Percentiles rank a stretch among this genome's conserved stretches.
Evolutionary conservation across 495 filamentous ascomycete species (phyloP).

Genomic region (Physcia stellaris): DNA sequence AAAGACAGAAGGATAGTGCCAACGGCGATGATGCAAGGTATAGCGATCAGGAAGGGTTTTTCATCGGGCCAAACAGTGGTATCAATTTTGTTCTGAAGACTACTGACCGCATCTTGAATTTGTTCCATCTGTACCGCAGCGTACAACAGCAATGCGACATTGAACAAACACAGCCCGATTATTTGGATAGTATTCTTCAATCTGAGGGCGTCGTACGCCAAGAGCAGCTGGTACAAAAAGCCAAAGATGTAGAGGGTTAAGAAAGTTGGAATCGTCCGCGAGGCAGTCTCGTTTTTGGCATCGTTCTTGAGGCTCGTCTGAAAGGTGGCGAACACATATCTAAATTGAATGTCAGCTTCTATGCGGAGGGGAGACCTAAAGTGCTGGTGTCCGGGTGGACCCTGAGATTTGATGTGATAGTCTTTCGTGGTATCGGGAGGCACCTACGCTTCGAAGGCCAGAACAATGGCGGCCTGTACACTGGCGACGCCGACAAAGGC

Average conservation of each 20-base stretch:
- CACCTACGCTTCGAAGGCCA: conserved; percentile 77
- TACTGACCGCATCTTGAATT: conserved; percentile 54
- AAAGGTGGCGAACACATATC: conserved; percentile 60
- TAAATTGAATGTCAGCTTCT: too few species aligned
- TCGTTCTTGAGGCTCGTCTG: conserved; percentile 36
- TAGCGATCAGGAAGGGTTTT: conserved; percentile 67
- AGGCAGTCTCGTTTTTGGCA: conserved; percentile 18
- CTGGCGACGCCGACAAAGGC: conserved; percentile 61
- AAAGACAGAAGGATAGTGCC: conserved; percentile 57
- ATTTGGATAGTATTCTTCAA: conserved; percentile 98
- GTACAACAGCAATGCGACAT: conserved; percentile 80
- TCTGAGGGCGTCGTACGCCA: conserved; percentile 86
- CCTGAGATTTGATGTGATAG: too few species aligned
- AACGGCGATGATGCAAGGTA: conserved; percentile 70
- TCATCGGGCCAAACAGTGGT: conserved; percentile 47
- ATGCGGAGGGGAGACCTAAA: background rate
- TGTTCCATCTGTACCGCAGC: conserved; percentile 85
- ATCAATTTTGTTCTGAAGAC: conserved; percentile 29
- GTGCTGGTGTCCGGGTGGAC: background rate
- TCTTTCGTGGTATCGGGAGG: too few species aligned
- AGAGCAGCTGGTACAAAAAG: conserved; percentile 76
- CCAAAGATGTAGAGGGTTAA: conserved; percentile 95
- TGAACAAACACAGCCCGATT: conserved; percentile 87
- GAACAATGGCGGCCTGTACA: conserved; percentile 61
- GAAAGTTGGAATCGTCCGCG: conserved; percentile 74